Evolutionary conservation across 495 filamentous ascomycete species (phyloP).

Genomic region (Cercophora newfieldiana): DNA sequence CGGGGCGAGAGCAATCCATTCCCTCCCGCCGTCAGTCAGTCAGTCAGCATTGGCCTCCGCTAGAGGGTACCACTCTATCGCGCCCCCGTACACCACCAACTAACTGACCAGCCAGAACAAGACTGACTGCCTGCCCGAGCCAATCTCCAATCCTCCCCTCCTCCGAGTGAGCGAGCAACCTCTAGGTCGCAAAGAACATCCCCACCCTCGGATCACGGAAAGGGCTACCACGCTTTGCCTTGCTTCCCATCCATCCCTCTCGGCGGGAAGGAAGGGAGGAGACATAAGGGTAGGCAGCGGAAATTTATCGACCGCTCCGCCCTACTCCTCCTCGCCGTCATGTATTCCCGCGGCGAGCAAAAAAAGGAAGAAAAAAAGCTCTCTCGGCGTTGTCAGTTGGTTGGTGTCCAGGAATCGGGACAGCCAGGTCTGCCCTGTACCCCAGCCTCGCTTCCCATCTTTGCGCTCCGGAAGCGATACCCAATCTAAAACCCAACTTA

Average conservation of each 20-base stretch:
- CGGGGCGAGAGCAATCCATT: not conserved
- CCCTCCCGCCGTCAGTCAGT: not conserved
- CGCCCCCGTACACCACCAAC: not conserved
- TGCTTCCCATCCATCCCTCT: not conserved
- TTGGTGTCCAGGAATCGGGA: slow-evolving; percentile 4
- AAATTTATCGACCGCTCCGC: not conserved
- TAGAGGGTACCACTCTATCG: not conserved
- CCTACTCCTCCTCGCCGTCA: not conserved
- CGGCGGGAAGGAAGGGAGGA: not conserved
- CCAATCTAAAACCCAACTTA: not conserved
- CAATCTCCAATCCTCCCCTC: not conserved
- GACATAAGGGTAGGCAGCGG: too few relatives aligned
- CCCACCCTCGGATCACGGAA: not conserved
- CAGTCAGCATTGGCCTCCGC: not conserved
- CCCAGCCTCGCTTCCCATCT: slow-evolving; percentile 9
- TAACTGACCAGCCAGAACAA: too few relatives aligned
- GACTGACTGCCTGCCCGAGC: not conserved
- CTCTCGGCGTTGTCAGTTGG: not conserved
- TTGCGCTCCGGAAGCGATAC: slow-evolving; percentile 1
- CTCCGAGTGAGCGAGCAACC: not conserved
- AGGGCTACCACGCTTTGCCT: not conserved
- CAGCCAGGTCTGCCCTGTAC: not conserved
- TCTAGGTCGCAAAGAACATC: not conserved
- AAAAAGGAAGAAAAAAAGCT: not conserved
- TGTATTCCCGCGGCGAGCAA: not conserved